A percentile compares a stretch with the other conserved stretches of the same genome.
Evolutionary conservation across 2,329 filamentous ascomycete genomes (phyloP).

Genomic region (Ophiostoma angusticollis): DNA sequence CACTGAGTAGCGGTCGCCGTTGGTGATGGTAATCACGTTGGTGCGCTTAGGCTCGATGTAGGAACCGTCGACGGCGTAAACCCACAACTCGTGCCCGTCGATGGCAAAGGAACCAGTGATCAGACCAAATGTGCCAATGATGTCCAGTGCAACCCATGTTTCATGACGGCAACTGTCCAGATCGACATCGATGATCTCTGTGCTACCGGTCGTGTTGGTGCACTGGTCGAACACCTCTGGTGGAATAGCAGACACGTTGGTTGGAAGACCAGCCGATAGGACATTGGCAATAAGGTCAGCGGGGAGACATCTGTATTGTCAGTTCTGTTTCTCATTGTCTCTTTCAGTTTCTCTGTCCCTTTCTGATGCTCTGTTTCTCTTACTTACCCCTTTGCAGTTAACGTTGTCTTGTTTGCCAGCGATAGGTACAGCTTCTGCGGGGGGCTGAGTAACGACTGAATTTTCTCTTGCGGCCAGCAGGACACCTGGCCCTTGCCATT

Average conservation of each 20-base stretch:
- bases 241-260: slow-evolving; percentile 27
- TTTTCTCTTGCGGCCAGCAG: slow-evolving; percentile 33
- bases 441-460: slow-evolving; percentile 25
- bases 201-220: slow-evolving; percentile 28
- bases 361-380: too few relatives aligned
- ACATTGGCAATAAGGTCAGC: slow-evolving; percentile 27
- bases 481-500: slow-evolving; percentile 47
- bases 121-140: slow-evolving; percentile 39
- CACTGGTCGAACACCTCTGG: slow-evolving; percentile 33
- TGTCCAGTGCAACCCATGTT: slow-evolving; percentile 38
- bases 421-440: slow-evolving; percentile 21
- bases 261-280: slow-evolving; percentile 15
- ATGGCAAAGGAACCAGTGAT: slow-evolving; percentile 33
- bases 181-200: slow-evolving; percentile 30
- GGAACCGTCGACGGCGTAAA: slow-evolving; percentile 41
- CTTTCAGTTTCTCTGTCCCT: too few relatives aligned
- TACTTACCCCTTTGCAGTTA: slow-evolving; percentile 33
- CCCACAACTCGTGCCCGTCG: slow-evolving; percentile 39
- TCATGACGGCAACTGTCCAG: not conserved
- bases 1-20: slow-evolving; percentile 41
- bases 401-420: slow-evolving; percentile 17
- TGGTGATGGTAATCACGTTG: slow-evolving; percentile 33
- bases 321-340: too few relatives aligned
- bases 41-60: slow-evolving; percentile 40
- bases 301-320: too few relatives aligned